Evolutionary conservation across 2,329 filamentous ascomycete genomes (phyloP).

Genomic region (Didymellaceae sp.): DNA sequence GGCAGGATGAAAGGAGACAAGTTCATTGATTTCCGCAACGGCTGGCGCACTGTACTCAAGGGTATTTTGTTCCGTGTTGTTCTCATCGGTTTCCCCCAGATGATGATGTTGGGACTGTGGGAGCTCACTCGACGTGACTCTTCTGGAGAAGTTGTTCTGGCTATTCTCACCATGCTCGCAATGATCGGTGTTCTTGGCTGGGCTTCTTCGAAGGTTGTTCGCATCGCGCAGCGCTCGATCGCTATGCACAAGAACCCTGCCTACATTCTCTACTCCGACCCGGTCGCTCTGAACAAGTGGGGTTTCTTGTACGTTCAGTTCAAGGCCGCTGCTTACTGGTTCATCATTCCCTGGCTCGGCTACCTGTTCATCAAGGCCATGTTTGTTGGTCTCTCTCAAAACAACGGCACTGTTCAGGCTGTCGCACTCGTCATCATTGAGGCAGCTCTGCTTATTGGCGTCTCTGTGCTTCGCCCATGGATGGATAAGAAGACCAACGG

Average conservation of each 20-base stretch:
- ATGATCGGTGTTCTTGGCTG: constrained; percentile 79
- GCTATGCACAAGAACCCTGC: constrained; percentile 94
- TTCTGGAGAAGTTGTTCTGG: constrained; percentile 81
- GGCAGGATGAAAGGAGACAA: constrained; percentile 83
- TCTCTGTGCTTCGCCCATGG: constrained; percentile 85
- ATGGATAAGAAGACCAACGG: constrained; percentile 99
- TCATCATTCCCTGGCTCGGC: constrained; percentile 77
- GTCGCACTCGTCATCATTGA: constrained; percentile 85
- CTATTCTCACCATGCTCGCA: constrained; percentile 85
- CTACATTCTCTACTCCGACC: constrained; percentile 95
- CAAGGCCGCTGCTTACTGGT: constrained; percentile 94
- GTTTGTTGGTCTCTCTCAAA: constrained; percentile 84
- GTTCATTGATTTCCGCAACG: constrained; percentile 92
- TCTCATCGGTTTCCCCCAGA: constrained; percentile 89
- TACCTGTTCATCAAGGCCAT: constrained; percentile 88
- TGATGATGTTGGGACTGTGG: constrained; percentile 90
- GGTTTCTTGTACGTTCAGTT: constrained; percentile 98
- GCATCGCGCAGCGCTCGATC: constrained; percentile 86
- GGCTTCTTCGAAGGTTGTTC: constrained; percentile 89
- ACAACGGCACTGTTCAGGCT: constrained; percentile 73
- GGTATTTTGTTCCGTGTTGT: constrained; percentile 91
- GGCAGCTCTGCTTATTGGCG: constrained; percentile 74
- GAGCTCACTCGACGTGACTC: constrained; percentile 89
- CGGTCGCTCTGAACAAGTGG: constrained; percentile 95
- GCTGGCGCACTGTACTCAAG: constrained; percentile 91